Evolutionary conservation across 164 flowering plant species (phyloP).

Genomic region (Tetrastigma voinierianum): DNA sequence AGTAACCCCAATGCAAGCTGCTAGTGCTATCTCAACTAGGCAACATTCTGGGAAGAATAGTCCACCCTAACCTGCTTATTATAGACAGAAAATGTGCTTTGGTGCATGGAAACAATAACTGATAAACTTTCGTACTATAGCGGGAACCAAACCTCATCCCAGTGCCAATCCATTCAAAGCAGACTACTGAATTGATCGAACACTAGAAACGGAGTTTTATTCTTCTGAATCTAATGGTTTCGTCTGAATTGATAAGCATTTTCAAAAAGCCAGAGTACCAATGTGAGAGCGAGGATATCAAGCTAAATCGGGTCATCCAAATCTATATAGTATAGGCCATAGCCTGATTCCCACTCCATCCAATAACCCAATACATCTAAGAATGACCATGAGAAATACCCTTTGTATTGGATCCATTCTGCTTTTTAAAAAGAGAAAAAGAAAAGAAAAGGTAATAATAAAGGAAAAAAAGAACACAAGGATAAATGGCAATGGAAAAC

Average conservation of each 20-base stretch:
- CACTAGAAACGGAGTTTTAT: neutral
- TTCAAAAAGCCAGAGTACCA: slow-evolving; percentile 42
- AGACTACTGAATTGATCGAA: slow-evolving; percentile 1
- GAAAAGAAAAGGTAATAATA: no score
- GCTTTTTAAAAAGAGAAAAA: no score
- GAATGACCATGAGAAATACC: slow-evolving; percentile 48
- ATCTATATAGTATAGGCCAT: slow-evolving; percentile 38
- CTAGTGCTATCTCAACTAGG: no score
- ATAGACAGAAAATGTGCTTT: no score
- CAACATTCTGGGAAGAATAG: no score
- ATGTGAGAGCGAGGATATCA: slow-evolving; percentile 37
- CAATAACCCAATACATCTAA: slow-evolving; percentile 32
- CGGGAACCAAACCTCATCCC: no score
- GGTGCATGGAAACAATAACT: no score
- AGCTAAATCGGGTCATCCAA: slow-evolving; percentile 28
- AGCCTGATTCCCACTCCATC: slow-evolving; percentile 19
- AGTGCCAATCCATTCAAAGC: neutral
- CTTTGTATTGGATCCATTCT: slow-evolving; percentile 43
- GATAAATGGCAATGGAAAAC: neutral
- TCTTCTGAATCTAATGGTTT: neutral
- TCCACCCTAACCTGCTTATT: no score
- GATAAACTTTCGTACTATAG: no score
- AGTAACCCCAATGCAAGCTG: no score
- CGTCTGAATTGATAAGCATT: slow-evolving; percentile 1
- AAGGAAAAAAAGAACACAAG: neutral